These are phyloP conservation scores for Phytopythium helicoides DNA, from an alignment of 352 stramenopile genomes.

Conservation along the genomic window DNA sequence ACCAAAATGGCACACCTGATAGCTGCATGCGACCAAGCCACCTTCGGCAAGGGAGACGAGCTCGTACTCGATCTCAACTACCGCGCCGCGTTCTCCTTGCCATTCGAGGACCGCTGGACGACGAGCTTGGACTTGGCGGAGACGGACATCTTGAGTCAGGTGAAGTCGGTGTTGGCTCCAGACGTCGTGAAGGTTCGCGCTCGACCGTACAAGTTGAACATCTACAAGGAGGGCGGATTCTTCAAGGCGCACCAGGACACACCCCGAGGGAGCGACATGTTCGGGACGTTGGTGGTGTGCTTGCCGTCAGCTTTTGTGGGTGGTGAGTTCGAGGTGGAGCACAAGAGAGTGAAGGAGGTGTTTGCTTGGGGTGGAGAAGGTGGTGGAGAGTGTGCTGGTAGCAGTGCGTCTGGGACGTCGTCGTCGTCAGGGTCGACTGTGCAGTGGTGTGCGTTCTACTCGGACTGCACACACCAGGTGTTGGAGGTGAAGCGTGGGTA, in stretches of 20 bases:
- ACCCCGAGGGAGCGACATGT: not conserved
- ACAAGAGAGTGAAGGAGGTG: not conserved
- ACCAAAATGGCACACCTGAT: no score
- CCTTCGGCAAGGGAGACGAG: slow-evolving; percentile 1
- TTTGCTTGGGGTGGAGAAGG: slow-evolving; percentile 1
- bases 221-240: slow-evolving; percentile 3
- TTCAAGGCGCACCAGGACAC: slow-evolving; percentile 3
- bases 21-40: no score
- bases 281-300: slow-evolving; percentile 1
- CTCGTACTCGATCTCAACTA: not conserved
- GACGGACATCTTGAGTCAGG: not conserved
- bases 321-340: not conserved
- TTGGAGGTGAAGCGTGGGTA: not conserved
- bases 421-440: not conserved
- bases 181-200: not conserved
- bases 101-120: not conserved
- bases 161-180: not conserved
- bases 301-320: not conserved
- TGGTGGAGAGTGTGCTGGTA: no score
- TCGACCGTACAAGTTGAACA: not conserved
- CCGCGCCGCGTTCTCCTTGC: no score
- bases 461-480: slow-evolving; percentile 1
- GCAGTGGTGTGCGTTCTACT: slow-evolving; percentile 2
- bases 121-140: not conserved
- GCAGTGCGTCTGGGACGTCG: not conserved